phyloP scores from a whole-genome alignment of 441 rosid genomes.

The Adansonia madagascariensis region DNA sequence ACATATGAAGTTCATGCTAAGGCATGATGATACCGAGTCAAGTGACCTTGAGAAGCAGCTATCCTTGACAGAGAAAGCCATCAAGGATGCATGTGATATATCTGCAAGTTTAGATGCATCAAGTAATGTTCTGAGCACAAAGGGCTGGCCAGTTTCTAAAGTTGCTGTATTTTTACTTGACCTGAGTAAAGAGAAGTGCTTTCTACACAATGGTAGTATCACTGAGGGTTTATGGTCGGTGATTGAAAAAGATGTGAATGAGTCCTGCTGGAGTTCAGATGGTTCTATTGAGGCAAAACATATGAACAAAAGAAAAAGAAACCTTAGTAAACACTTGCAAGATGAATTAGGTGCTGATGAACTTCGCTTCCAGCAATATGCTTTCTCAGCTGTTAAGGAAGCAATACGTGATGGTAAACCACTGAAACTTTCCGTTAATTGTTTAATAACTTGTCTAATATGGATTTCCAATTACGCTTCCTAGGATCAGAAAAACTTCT shows the following conservation, averaged over 20 bases:
- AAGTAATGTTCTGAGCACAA: conserved; percentile 39
- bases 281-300: conserved; percentile 29
- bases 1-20: conserved; percentile 52
- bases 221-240: conserved; percentile 79
- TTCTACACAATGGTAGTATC: conserved; percentile 50
- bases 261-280: conserved; percentile 32
- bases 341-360: conserved; percentile 45
- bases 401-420: conserved; percentile 49
- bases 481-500: background rate
- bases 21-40: conserved; percentile 38
- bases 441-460: conserved; percentile 15
- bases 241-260: conserved; percentile 61
- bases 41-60: conserved; percentile 48
- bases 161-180: conserved; percentile 69
- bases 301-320: conserved; percentile 45
- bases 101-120: conserved; percentile 55
- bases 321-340: conserved; percentile 32
- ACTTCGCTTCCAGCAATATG: conserved; percentile 48
- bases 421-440: conserved; percentile 8
- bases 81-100: conserved; percentile 73
- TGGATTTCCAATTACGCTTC: background rate
- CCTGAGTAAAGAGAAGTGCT: conserved; percentile 52
- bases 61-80: conserved; percentile 55
- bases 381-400: conserved; percentile 69
- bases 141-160: conserved; percentile 65